Evolutionary conservation across 208 protist species (phyloP), one percentile per base, ranked within the genome.

Genomic region (Crithidia thermophila): DNA sequence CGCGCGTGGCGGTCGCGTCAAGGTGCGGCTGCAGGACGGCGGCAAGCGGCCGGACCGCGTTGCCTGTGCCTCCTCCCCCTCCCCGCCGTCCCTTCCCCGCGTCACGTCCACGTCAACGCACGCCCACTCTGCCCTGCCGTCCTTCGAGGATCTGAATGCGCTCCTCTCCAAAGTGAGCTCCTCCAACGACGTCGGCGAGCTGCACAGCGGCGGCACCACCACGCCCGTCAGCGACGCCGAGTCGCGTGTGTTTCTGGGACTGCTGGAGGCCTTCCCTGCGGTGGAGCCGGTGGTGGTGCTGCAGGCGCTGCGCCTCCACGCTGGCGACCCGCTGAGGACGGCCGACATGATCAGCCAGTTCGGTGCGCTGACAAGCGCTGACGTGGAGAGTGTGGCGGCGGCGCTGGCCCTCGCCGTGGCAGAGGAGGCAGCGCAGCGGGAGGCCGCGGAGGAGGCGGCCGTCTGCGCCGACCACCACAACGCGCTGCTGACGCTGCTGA

Each of bases 401-500:
- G 77, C 40, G 37, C 77, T 95, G 14, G 77, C 71, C 28, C 21
- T 70, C 37, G 81, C 79, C 6, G 64, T 76, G 0, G 59, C 72
- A 13, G 84, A 87, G 52, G 89, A 94, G 36, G 73, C 82, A 31
- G 69, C 16, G 4, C 58, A 76, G 51, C 34, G 73, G 16, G 72
- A 82, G 46, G 42, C 51, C 25, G 67, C 67, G 39, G 27, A 42
- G 34, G 55, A 65, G 3, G 39, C 37, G 4, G 50, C 34, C 13
- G 49, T 77, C 11, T 62, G 75, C 7, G 65, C 45, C 31, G 66
- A 70, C 1, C 56, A 52, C 16, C 73, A 80, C 55, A 80, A 90
- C 25, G 67, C 46, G 20, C 51, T 94, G 18, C 71, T 95, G n/a
- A 91, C 87, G 11, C 81, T 95, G 0, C 74, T 79, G 47, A 56